Percentiles rank a stretch among this genome's conserved stretches.
Evolutionary conservation across 2,329 filamentous ascomycete species (phyloP).

Genomic region (Aspergillus brasiliensis): DNA sequence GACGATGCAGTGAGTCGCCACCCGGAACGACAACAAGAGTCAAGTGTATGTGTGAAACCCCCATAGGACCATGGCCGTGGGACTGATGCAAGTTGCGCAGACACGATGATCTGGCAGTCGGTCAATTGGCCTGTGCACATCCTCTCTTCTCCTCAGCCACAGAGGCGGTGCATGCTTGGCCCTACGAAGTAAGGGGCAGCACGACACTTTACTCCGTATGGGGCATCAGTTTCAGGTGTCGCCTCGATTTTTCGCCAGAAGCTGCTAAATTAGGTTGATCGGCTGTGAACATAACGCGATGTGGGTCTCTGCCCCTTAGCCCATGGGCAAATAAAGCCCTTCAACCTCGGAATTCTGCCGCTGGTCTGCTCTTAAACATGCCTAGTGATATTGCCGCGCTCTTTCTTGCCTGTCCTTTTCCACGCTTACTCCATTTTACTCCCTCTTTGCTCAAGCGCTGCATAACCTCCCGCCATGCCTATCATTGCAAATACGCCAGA

Average conservation of each 20-base stretch:
- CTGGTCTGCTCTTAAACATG: background rate
- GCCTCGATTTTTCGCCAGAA: background rate
- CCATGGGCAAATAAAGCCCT: background rate
- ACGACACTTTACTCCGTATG: no score
- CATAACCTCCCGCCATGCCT: conserved; percentile 54
- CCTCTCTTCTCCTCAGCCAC: conserved; percentile 19
- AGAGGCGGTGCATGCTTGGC: conserved; percentile 25
- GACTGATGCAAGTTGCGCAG: background rate
- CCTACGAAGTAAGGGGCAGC: conserved; percentile 10
- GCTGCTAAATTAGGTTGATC: background rate
- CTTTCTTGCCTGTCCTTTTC: background rate
- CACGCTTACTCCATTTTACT: background rate
- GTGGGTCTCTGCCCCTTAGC: background rate
- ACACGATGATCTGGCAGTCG: conserved; percentile 8
- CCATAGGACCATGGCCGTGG: background rate
- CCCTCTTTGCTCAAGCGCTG: no score
- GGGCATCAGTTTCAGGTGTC: background rate
- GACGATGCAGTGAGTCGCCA: background rate
- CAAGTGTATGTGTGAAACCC: conserved; percentile 4
- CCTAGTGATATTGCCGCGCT: background rate
- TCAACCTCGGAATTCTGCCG: background rate
- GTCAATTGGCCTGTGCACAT: conserved; percentile 9
- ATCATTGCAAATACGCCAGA: conserved; percentile 77
- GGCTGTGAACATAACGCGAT: background rate
- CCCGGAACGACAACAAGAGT: background rate